Conservation (phyloP, 139 green algal species). For the Chlamydomonas sp. region DNA sequence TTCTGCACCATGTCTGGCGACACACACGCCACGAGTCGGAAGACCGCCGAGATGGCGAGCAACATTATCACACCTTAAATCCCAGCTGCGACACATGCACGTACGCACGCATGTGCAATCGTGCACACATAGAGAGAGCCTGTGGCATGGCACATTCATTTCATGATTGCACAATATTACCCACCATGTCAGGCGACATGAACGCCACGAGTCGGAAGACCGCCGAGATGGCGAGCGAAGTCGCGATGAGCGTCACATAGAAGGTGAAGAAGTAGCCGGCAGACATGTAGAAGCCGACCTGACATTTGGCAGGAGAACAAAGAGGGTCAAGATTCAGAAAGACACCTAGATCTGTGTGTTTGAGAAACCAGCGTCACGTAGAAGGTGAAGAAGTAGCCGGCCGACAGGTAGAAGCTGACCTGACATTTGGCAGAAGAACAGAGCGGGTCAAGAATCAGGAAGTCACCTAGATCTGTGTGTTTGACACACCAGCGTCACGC, state of each 20-base stretch:
- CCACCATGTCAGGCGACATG: constrained; percentile 13
- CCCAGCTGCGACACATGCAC: too few relatives aligned
- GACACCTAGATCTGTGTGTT: not conserved
- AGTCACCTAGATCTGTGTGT: too few relatives aligned
- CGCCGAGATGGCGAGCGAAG: not conserved
- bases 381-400: constrained; percentile 24
- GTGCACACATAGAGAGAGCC: too few relatives aligned
- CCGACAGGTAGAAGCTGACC: constrained; percentile 8
- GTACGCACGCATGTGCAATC: too few relatives aligned
- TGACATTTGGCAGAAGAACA: too few relatives aligned
- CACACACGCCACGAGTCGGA: constrained; percentile 13
- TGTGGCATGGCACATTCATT: too few relatives aligned
- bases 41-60: constrained; percentile 2
- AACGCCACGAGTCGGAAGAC: constrained; percentile 15
- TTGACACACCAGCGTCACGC: not conserved
- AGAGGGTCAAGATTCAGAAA: too few relatives aligned
- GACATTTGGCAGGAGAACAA: too few relatives aligned
- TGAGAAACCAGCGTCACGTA: not conserved
- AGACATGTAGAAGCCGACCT: constrained; percentile 12
- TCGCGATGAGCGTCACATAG: constrained; percentile 4
- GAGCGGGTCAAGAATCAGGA: too few relatives aligned
- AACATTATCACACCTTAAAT: too few relatives aligned
- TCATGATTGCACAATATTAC: not conserved
- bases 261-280: constrained; percentile 30
- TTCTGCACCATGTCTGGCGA: constrained; percentile 10